Evolutionary conservation across 2,329 filamentous ascomycete genomes (phyloP).

Genomic region (Microsporum canis): DNA sequence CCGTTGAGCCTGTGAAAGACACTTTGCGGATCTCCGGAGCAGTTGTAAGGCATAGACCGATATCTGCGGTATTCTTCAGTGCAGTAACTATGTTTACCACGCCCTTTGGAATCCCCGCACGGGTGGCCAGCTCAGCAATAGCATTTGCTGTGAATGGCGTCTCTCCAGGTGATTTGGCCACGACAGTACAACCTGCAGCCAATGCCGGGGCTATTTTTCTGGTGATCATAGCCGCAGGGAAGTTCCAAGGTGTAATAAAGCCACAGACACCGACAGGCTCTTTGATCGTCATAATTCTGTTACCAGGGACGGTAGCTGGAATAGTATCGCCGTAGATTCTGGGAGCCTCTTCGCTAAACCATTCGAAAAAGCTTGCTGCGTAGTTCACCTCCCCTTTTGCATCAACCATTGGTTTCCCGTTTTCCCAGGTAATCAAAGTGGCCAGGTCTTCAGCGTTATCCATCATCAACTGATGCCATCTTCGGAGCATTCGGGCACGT

Average conservation of each 20-base stretch:
- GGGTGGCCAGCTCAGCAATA: slow-evolving; percentile 70
- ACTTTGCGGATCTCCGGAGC: slow-evolving; percentile 72
- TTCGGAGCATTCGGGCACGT: slow-evolving; percentile 49
- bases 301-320: slow-evolving; percentile 46
- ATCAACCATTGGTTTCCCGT: slow-evolving; percentile 54
- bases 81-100: slow-evolving; percentile 84
- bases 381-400: slow-evolving; percentile 49
- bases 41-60: slow-evolving; percentile 67
- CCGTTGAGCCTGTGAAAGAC: slow-evolving; percentile 74
- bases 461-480: slow-evolving; percentile 57
- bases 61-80: slow-evolving; percentile 62
- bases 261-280: slow-evolving; percentile 58
- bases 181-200: slow-evolving; percentile 90
- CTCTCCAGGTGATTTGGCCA: slow-evolving; percentile 82
- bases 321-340: slow-evolving; percentile 51
- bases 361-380: slow-evolving; percentile 50
- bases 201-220: slow-evolving; percentile 48
- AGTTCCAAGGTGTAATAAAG: slow-evolving; percentile 58
- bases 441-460: slow-evolving; percentile 56
- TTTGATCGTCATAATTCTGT: slow-evolving; percentile 51
- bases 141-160: slow-evolving; percentile 87
- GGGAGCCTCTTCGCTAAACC: slow-evolving; percentile 53
- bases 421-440: slow-evolving; percentile 57
- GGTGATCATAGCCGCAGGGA: slow-evolving; percentile 45
- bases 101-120: slow-evolving; percentile 79